These are phyloP conservation scores for Fusarium coffeatum DNA, from an alignment of 2,329 filamentous ascomycete genomes.

Conservation along the genomic window DNA sequence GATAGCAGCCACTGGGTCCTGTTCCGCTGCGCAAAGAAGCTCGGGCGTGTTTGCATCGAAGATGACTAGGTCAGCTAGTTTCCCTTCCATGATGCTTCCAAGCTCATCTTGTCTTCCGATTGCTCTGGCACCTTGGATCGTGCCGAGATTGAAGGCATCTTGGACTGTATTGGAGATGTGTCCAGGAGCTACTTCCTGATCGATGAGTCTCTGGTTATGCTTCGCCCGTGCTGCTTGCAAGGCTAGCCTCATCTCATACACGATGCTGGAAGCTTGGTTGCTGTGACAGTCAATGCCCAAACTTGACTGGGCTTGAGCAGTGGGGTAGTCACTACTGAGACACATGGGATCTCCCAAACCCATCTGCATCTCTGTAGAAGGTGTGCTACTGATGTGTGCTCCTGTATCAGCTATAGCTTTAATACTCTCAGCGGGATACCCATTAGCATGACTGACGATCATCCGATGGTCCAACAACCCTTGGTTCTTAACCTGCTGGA, in stretches of 20 bases:
- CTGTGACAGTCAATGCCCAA: conserved; percentile 14
- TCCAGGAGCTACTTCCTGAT: not conserved
- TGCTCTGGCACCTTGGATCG: conserved; percentile 6
- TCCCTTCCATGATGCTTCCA: conserved; percentile 8
- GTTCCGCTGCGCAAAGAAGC: conserved; percentile 2
- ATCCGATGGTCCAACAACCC: conserved; percentile 6
- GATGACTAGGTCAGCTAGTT: conserved; percentile 1
- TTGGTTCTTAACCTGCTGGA: not conserved
- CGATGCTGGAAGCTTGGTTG: conserved; percentile 11
- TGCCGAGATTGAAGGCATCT: conserved; percentile 6
- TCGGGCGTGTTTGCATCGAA: conserved; percentile 9
- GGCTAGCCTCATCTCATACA: conserved; percentile 13
- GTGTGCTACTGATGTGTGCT: conserved; percentile 13
- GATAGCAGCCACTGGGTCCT: not conserved
- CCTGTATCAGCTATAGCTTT: not conserved
- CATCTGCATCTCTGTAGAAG: conserved; percentile 30
- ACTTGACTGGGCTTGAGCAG: conserved; percentile 4
- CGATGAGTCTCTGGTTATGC: not conserved
- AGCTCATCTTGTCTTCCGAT: not conserved
- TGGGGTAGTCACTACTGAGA: not conserved
- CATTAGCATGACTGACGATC: conserved; percentile 13
- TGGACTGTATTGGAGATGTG: conserved; percentile 5
- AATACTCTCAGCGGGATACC: not conserved
- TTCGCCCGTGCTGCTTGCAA: conserved; percentile 3
- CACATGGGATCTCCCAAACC: conserved; percentile 6